Conservation (phyloP, 2,329 filamentous ascomycete genomes). For the Botrytis fragariae region DNA sequence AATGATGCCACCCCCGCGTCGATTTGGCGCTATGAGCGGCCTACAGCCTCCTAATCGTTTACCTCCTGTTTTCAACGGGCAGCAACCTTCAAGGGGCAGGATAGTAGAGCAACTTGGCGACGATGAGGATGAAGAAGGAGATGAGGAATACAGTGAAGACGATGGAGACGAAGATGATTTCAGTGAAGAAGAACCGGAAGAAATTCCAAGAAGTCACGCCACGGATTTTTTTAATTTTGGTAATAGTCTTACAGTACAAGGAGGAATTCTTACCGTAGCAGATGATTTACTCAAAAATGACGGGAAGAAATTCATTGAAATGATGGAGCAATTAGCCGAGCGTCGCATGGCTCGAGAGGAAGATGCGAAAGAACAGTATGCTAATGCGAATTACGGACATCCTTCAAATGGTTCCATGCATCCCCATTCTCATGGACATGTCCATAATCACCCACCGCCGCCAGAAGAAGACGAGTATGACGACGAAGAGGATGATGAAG, state of each 20-base stretch:
- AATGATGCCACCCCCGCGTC: constrained; percentile 65
- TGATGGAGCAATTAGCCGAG: constrained; percentile 99
- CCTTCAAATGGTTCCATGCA: constrained; percentile 54
- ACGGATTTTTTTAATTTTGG: constrained; percentile 96
- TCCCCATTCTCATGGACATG: constrained; percentile 36
- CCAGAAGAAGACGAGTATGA: constrained; percentile 73
- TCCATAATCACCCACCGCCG: constrained; percentile 65
- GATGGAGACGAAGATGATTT: constrained; percentile 65
- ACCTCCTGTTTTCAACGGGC: constrained; percentile 57
- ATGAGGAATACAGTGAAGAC: constrained; percentile 46
- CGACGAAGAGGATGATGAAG: constrained; percentile 57
- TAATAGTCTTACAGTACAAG: constrained; percentile 92
- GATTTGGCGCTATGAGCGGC: constrained; percentile 55
- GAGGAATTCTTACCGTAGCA: constrained; percentile 96
- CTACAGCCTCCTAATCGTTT: constrained; percentile 57
- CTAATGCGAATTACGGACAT: constrained; percentile 58
- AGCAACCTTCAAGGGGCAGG: constrained; percentile 71
- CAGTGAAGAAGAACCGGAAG: constrained; percentile 62
- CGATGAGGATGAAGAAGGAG: constrained; percentile 46
- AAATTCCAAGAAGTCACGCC: constrained; percentile 64
- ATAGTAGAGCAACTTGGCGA: constrained; percentile 64
- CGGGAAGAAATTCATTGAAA: constrained; percentile 99
- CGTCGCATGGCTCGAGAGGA: constrained; percentile 96
- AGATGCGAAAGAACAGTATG: constrained; percentile 67
- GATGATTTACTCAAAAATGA: constrained; percentile 99